A percentile compares a stretch with the other conserved stretches of the same genome.
Conservation (phyloP, 2,329 filamentous ascomycete species). For the Akanthomyces lecanii region DNA sequence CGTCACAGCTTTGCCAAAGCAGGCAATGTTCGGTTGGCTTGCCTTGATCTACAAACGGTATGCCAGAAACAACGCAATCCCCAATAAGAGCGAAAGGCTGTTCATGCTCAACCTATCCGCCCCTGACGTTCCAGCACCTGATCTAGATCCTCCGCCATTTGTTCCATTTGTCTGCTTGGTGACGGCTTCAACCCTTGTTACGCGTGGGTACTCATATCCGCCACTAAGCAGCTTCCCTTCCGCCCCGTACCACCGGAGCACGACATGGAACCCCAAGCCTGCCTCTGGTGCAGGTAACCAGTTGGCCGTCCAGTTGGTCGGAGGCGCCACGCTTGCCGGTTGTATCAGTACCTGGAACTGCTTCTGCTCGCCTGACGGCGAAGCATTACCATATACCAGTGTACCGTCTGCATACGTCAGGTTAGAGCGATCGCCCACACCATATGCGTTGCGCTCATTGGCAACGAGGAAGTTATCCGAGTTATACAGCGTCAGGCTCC, state of each 20-base stretch:
- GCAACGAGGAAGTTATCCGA: constrained; percentile 22
- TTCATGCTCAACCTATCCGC: background rate
- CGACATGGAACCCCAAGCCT: background rate
- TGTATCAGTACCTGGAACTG: constrained; percentile 28
- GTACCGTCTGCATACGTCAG: constrained; percentile 26
- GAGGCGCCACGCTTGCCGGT: constrained; percentile 23
- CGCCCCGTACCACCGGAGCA: constrained; percentile 2
- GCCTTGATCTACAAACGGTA: too few species aligned
- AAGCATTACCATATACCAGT: constrained; percentile 9
- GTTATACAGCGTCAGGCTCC: constrained; percentile 28
- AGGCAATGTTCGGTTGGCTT: too few species aligned
- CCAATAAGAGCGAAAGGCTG: background rate
- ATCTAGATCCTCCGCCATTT: background rate
- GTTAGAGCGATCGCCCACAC: constrained; percentile 25
- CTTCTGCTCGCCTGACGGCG: background rate
- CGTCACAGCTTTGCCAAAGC: too few species aligned
- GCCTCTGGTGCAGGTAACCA: constrained; percentile 14
- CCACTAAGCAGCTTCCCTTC: background rate
- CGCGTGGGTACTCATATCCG: background rate
- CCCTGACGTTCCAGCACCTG: background rate
- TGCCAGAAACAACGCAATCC: background rate
- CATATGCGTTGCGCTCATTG: constrained; percentile 24
- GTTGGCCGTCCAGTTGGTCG: constrained; percentile 25
- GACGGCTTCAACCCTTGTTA: background rate
- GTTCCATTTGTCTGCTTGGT: background rate